Percentiles rank a stretch among this genome's conserved stretches.
Evolutionary conservation across 148 eudicot genomes (phyloP).

Genomic region (Tetragonia tetragonoides): DNA sequence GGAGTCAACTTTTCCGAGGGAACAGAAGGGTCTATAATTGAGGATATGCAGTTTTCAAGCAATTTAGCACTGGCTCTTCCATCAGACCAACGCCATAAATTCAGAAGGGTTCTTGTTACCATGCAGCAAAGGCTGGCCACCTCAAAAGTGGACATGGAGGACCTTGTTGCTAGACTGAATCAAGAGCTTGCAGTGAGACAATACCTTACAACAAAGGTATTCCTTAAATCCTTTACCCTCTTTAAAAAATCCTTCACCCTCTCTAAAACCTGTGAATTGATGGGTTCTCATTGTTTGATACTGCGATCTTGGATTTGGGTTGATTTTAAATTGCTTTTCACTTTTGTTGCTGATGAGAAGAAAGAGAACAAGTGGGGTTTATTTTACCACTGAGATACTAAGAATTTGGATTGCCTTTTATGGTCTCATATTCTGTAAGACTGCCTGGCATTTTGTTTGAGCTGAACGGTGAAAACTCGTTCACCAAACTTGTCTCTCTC

Average conservation of each 20-base stretch:
- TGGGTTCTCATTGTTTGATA: no score
- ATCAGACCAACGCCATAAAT: slow-evolving; percentile 61
- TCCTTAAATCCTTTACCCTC: slow-evolving; percentile 1
- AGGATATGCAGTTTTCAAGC: slow-evolving; percentile 45
- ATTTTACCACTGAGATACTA: no score
- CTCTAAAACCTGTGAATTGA: background rate
- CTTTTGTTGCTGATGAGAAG: no score
- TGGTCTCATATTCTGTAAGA: no score
- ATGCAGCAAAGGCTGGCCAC: slow-evolving; percentile 64
- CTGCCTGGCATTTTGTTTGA: no score
- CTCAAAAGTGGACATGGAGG: slow-evolving; percentile 92
- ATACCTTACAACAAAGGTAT: slow-evolving; percentile 84
- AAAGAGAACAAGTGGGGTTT: no score
- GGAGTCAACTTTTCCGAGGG: slow-evolving; percentile 39
- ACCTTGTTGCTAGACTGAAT: slow-evolving; percentile 76
- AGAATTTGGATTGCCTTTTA: no score
- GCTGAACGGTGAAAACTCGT: no score
- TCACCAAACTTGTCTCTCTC: no score
- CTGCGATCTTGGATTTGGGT: no score
- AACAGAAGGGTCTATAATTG: slow-evolving; percentile 34
- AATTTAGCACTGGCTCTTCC: slow-evolving; percentile 62
- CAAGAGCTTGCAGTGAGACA: slow-evolving; percentile 87
- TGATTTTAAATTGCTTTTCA: no score
- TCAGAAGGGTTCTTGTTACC: slow-evolving; percentile 64
- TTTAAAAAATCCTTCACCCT: background rate